Percentiles rank a stretch among this genome's conserved stretches.
phyloP scores from a whole-genome alignment of 192 early-diverging fungal genomes.

The Linnemannia exigua region DNA sequence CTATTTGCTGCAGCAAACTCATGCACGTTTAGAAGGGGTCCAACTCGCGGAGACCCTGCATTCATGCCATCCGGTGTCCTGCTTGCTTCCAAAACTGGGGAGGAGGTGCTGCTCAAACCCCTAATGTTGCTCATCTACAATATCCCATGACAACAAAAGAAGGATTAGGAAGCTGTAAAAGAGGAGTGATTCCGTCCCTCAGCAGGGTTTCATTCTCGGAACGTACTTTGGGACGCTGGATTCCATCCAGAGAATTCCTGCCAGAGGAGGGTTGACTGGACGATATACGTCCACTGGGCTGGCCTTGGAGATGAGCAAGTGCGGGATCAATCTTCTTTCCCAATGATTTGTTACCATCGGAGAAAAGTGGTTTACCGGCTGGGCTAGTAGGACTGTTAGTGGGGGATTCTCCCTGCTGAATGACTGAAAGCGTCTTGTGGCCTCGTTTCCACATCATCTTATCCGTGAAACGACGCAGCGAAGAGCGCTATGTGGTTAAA shows the following conservation, averaged over 20 bases:
- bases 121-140: slow-evolving; percentile 16
- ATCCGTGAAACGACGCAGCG: slow-evolving; percentile 42
- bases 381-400: neutral
- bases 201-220: too few species aligned
- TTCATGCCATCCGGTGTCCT: slow-evolving; percentile 24
- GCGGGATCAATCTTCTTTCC: slow-evolving; percentile 42
- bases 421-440: slow-evolving; percentile 28
- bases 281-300: slow-evolving; percentile 9
- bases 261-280: slow-evolving; percentile 44
- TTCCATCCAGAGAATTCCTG: slow-evolving; percentile 41
- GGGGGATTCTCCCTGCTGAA: slow-evolving; percentile 26
- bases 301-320: slow-evolving; percentile 26
- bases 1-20: neutral
- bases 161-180: neutral
- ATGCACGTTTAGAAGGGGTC: neutral
- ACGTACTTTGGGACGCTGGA: slow-evolving; percentile 34
- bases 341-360: slow-evolving; percentile 27
- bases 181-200: too few species aligned
- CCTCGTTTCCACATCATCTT: slow-evolving; percentile 52
- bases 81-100: slow-evolving; percentile 27
- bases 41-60: slow-evolving; percentile 30
- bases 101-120: slow-evolving; percentile 29
- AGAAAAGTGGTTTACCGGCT: neutral
- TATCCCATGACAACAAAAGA: neutral
- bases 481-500: slow-evolving; percentile 36